Conservation (phyloP, 148 eudicot genomes). For the Fallopia convolvulus region DNA sequence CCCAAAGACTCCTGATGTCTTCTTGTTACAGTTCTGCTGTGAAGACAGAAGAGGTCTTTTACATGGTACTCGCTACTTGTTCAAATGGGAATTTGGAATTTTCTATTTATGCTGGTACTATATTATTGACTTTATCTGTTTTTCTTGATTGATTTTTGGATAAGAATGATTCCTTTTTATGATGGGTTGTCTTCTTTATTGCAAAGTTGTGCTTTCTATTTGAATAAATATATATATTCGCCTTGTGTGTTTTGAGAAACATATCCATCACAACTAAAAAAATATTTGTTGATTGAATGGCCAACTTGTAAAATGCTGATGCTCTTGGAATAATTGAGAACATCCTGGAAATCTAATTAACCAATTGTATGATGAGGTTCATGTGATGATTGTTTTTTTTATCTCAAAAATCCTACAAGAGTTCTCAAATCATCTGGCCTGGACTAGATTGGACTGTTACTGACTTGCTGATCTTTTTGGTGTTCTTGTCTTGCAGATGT, state of each 20-base stretch:
- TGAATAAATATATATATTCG: neutral
- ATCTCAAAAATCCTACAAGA: too few relatives aligned
- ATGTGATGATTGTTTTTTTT: neutral
- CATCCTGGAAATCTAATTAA: too few relatives aligned
- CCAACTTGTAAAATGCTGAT: too few relatives aligned
- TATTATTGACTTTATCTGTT: neutral
- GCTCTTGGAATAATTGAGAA: too few relatives aligned
- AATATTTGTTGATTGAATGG: too few relatives aligned
- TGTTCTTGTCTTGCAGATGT: conserved; percentile 48
- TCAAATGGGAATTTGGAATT: neutral
- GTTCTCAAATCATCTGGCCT: neutral
- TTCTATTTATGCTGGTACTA: neutral
- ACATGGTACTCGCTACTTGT: conserved; percentile 40
- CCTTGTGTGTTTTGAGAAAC: neutral
- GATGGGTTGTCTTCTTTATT: too few relatives aligned
- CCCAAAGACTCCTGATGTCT: conserved; percentile 63
- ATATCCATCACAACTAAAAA: neutral
- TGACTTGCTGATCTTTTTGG: neutral
- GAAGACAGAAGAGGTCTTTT: conserved; percentile 64
- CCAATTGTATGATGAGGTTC: neutral
- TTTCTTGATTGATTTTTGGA: neutral
- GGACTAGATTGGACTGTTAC: neutral
- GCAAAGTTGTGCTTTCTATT: neutral
- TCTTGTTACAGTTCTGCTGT: conserved; percentile 74
- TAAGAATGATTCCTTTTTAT: neutral